Conservation (phyloP, 495 filamentous ascomycete species). For the Lasiosphaeria hispida region DNA sequence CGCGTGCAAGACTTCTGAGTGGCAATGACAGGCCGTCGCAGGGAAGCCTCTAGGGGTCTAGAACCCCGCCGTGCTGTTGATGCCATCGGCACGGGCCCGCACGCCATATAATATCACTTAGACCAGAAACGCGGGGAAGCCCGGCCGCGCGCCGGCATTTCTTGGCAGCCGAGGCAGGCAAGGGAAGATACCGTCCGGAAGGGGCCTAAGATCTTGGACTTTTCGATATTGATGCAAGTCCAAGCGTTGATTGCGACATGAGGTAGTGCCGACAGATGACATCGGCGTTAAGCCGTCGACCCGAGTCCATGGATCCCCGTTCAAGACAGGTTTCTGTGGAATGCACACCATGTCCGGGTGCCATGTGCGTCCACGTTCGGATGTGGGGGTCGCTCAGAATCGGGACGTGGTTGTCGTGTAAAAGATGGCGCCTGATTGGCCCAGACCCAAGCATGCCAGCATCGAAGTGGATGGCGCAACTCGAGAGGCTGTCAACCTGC, state of each 20-base stretch:
- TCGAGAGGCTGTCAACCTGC: background rate
- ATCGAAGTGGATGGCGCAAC: constrained; percentile 9
- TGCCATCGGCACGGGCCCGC: background rate
- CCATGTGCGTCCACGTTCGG: background rate
- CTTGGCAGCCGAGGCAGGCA: background rate
- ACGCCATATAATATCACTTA: background rate
- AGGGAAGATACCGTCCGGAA: background rate
- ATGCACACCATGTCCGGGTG: too few species aligned
- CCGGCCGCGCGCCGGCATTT: too few species aligned
- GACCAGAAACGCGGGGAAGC: background rate
- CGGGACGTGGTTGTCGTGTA: background rate
- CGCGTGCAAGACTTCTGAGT: background rate
- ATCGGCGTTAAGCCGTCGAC: background rate
- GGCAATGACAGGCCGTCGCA: background rate
- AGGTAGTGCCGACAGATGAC: background rate
- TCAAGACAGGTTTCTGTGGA: too few species aligned
- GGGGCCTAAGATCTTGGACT: too few species aligned
- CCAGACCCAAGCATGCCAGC: background rate
- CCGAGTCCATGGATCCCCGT: background rate
- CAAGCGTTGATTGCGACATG: constrained; percentile 10
- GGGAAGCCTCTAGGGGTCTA: background rate
- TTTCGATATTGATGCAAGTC: background rate
- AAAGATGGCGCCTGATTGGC: background rate
- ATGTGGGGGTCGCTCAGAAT: background rate
- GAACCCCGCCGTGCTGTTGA: constrained; percentile 2